phyloP scores from a whole-genome alignment of 78 protist species.

The Pirum gemmata region DNA sequence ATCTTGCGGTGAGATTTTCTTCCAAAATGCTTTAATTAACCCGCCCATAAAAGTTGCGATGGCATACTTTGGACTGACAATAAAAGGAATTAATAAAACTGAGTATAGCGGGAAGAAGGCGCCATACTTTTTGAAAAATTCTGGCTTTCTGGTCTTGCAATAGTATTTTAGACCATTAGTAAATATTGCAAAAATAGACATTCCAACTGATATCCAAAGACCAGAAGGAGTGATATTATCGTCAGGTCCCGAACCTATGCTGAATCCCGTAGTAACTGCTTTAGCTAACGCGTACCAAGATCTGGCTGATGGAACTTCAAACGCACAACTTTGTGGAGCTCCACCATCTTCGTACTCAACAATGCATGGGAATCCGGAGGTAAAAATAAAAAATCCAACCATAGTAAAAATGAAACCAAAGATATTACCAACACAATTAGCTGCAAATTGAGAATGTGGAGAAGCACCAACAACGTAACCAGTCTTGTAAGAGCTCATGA shows the following conservation, averaged over 20 bases:
- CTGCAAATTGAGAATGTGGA: constrained; percentile 42
- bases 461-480: constrained; percentile 42
- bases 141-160: background rate
- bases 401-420: constrained; percentile 25
- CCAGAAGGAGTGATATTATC: background rate
- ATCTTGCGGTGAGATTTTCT: background rate
- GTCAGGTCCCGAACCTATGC: background rate
- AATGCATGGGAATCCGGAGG: constrained; percentile 43
- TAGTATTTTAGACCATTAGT: background rate
- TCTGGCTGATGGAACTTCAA: background rate
- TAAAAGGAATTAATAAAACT: background rate
- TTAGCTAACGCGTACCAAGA: background rate
- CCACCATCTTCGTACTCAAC: background rate
- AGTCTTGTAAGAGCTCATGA: constrained; percentile 29
- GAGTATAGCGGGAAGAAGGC: background rate
- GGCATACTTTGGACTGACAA: background rate
- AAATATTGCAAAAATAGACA: background rate
- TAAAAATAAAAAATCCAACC: constrained; percentile 20
- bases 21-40: background rate
- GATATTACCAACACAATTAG: constrained; percentile 15
- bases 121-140: background rate
- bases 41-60: background rate
- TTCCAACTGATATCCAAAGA: background rate
- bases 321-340: background rate
- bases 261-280: background rate